These are phyloP conservation scores for Nakaseomyces bracarensis DNA, from an alignment of 1,139 yeast genomes.

Conservation along the genomic window DNA sequence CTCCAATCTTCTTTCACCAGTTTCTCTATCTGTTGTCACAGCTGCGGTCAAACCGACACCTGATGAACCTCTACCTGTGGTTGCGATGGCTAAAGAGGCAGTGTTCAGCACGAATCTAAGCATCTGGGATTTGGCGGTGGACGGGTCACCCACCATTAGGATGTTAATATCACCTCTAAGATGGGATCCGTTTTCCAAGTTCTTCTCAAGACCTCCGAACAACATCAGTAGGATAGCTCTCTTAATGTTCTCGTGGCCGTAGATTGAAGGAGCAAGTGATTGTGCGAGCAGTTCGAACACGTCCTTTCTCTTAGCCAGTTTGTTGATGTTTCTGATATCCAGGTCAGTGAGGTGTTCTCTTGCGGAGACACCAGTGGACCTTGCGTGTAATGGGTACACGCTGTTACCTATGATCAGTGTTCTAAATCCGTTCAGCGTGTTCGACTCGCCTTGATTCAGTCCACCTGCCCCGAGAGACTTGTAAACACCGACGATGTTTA, in stretches of 20 bases:
- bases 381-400: conserved; percentile 78
- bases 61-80: conserved; percentile 98
- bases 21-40: conserved; percentile 90
- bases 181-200: conserved; percentile 90
- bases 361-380: conserved; percentile 79
- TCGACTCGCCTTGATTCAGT: conserved; percentile 33
- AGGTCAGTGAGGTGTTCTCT: conserved; percentile 67
- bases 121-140: conserved; percentile 96
- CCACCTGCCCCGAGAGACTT: conserved; percentile 81
- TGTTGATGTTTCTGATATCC: conserved; percentile 83
- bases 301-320: conserved; percentile 56
- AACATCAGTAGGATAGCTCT: conserved; percentile 87
- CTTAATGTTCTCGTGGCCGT: conserved; percentile 86
- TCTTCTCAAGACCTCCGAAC: conserved; percentile 91
- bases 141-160: conserved; percentile 97
- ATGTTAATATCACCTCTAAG: conserved; percentile 96
- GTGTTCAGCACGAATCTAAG: conserved; percentile 89
- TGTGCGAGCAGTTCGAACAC: conserved; percentile 74
- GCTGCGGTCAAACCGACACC: conserved; percentile 99
- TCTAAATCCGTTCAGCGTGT: conserved; percentile 58
- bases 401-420: conserved; percentile 83
- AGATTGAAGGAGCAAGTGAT: conserved; percentile 91
- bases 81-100: conserved; percentile 91
- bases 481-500: conserved; percentile 89
- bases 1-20: conserved; percentile 92